Conservation (phyloP, 2,329 filamentous ascomycete species). For the Ascochyta rabiei region DNA sequence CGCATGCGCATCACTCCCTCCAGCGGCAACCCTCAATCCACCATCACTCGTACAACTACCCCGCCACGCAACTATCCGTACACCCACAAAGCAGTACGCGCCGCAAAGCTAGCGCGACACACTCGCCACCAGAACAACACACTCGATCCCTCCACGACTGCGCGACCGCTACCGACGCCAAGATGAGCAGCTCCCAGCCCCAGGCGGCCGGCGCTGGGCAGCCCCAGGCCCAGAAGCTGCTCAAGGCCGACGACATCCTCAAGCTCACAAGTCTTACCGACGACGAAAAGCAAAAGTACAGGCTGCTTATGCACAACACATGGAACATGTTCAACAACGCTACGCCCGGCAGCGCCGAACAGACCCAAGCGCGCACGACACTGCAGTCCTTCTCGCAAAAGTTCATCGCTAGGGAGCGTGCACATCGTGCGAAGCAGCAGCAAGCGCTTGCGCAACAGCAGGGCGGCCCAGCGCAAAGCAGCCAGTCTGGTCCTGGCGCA, state of each 20-base stretch:
- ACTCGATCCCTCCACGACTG: neutral
- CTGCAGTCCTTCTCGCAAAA: slow-evolving; percentile 58
- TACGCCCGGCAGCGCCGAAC: slow-evolving; percentile 56
- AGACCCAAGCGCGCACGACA: slow-evolving; percentile 57
- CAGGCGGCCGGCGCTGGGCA: slow-evolving; percentile 31
- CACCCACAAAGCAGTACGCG: neutral
- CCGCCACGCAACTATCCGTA: neutral
- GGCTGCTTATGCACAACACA: slow-evolving; percentile 58
- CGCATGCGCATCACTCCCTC: slow-evolving; percentile 6
- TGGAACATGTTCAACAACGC: slow-evolving; percentile 60
- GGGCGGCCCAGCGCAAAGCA: slow-evolving; percentile 30
- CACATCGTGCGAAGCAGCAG: slow-evolving; percentile 49
- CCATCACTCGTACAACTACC: slow-evolving; percentile 1
- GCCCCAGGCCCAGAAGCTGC: slow-evolving; percentile 28
- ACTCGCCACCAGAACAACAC: neutral
- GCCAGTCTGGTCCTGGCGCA: slow-evolving; percentile 20
- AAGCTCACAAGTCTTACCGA: slow-evolving; percentile 54
- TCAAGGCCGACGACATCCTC: slow-evolving; percentile 44
- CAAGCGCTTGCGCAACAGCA: slow-evolving; percentile 20
- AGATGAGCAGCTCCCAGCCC: slow-evolving; percentile 45
- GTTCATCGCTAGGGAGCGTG: slow-evolving; percentile 56
- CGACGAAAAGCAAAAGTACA: slow-evolving; percentile 62
- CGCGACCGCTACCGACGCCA: slow-evolving; percentile 19
- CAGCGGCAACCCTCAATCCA: slow-evolving; percentile 9
- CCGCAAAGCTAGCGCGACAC: slow-evolving; percentile 5